phyloP scores from a whole-genome alignment of 2,329 filamentous ascomycete genomes.

The Aulographum hederae region DNA sequence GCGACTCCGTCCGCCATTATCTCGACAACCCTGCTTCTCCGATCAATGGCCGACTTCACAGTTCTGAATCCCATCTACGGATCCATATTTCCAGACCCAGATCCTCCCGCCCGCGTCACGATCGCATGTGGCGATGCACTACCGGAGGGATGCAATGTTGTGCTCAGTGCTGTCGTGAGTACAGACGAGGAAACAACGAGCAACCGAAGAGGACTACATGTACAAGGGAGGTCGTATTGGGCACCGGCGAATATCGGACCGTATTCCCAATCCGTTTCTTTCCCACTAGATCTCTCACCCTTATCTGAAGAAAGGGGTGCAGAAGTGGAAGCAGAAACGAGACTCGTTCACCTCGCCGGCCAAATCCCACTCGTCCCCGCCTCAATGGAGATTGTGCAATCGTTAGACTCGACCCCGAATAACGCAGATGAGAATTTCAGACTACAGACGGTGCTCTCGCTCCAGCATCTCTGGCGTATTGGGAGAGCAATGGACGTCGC shows the following conservation, averaged over 20 bases:
- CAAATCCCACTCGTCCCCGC: conserved; percentile 79
- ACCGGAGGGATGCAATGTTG: conserved; percentile 39
- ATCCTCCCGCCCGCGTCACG: conserved; percentile 72
- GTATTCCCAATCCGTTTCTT: conserved; percentile 72
- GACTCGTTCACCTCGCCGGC: conserved; percentile 54
- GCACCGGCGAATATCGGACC: conserved; percentile 94
- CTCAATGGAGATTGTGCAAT: conserved; percentile 44
- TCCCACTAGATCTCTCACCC: conserved; percentile 19
- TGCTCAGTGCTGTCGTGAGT: conserved; percentile 33
- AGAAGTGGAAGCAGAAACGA: conserved; percentile 6
- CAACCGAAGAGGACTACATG: conserved; percentile 46
- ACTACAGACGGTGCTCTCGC: conserved; percentile 48
- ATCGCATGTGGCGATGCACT: conserved; percentile 57
- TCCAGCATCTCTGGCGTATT: conserved; percentile 84
- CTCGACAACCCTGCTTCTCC: conserved; percentile 47
- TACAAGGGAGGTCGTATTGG: conserved; percentile 92
- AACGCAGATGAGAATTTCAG: conserved; percentile 21
- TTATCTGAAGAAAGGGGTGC: conserved; percentile 7
- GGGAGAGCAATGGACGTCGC: conserved; percentile 51
- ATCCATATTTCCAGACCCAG: conserved; percentile 54
- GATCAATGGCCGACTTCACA: conserved; percentile 63
- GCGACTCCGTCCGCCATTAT: conserved; percentile 12
- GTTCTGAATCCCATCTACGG: conserved; percentile 60
- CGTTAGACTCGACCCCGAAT: conserved; percentile 1
- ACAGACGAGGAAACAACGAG: not conserved